phyloP scores from a whole-genome alignment of 2,329 filamentous ascomycete genomes.

The Trematosphaeria pertusa region DNA sequence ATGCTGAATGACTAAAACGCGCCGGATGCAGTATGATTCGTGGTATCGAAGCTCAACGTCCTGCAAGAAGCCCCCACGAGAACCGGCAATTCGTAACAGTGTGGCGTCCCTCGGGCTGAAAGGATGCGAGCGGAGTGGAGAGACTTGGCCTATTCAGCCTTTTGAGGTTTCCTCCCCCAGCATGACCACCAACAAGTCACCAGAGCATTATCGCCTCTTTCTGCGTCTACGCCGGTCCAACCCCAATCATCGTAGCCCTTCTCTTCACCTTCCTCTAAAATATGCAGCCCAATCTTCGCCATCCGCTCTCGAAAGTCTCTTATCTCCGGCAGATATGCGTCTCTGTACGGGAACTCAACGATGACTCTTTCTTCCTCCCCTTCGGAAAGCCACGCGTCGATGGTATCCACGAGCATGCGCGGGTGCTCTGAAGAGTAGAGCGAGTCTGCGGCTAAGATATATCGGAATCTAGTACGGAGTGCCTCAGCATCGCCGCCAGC shows the following conservation, averaged over 20 bases:
- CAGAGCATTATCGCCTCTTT: conserved; percentile 53
- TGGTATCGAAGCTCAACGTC: conserved; percentile 3
- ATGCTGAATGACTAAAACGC: conserved; percentile 23
- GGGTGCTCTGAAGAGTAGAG: conserved; percentile 89
- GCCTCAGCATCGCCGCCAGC: conserved; percentile 12
- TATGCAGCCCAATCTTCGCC: conserved; percentile 57
- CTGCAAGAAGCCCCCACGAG: conserved; percentile 9
- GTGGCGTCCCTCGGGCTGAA: background rate
- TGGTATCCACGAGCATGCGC: conserved; percentile 71
- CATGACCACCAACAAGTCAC: conserved; percentile 76
- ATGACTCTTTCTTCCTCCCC: conserved; percentile 69
- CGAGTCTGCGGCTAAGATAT: conserved; percentile 85
- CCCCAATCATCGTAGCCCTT: conserved; percentile 78
- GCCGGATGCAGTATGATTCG: conserved; percentile 1
- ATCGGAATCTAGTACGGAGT: conserved; percentile 46
- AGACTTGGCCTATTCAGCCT: conserved; percentile 14
- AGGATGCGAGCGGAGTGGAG: conserved; percentile 13
- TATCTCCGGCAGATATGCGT: conserved; percentile 71
- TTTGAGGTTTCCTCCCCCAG: conserved; percentile 52
- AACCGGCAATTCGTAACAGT: background rate
- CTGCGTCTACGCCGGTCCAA: conserved; percentile 51
- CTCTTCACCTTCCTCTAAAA: conserved; percentile 68
- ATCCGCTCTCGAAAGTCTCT: conserved; percentile 69
- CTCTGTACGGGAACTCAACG: conserved; percentile 81
- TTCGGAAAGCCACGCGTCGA: conserved; percentile 70